phyloP scores from a whole-genome alignment of 768 basidiomycete species.

The Coprinellus micaceus region DNA sequence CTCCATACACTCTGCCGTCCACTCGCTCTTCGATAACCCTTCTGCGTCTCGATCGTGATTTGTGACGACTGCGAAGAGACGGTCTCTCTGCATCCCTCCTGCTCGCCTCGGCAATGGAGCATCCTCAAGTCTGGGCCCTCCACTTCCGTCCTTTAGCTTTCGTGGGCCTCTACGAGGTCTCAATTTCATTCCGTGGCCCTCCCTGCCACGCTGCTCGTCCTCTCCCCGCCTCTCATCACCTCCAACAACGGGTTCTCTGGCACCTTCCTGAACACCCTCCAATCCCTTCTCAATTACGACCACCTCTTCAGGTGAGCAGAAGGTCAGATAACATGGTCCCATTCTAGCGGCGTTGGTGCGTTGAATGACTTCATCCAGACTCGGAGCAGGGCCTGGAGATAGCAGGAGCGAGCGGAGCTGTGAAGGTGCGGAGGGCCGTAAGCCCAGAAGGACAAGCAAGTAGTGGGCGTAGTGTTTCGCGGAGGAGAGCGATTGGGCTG shows the following conservation, averaged over 20 bases:
- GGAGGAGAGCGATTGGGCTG: slow-evolving; percentile 10
- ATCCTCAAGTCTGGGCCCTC: slow-evolving; percentile 15
- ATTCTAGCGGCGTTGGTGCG: slow-evolving; percentile 16
- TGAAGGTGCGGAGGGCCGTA: slow-evolving; percentile 29
- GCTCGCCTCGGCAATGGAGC: slow-evolving; percentile 23
- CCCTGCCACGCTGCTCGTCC: not conserved
- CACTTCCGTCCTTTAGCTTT: not conserved
- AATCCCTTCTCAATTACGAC: slow-evolving; percentile 35
- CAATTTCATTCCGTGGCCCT: not conserved
- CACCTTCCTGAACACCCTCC: slow-evolving; percentile 13
- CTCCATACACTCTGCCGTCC: slow-evolving; percentile 16
- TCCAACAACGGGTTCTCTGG: not conserved
- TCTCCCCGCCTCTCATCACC: not conserved
- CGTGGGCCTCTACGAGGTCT: not conserved
- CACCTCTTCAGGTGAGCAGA: slow-evolving; percentile 29
- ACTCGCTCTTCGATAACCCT: slow-evolving; percentile 16
- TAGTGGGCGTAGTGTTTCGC: slow-evolving; percentile 29
- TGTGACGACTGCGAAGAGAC: slow-evolving; percentile 16
- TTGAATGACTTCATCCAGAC: slow-evolving; percentile 20
- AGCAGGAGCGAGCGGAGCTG: slow-evolving; percentile 30
- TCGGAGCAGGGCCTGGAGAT: slow-evolving; percentile 22
- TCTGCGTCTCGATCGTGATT: slow-evolving; percentile 34
- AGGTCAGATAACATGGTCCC: slow-evolving; percentile 35
- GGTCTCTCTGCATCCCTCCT: too few species aligned
- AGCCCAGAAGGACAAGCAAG: slow-evolving; percentile 27